Percentiles rank a stretch among this genome's conserved stretches.
Conservation (phyloP, 2,329 filamentous ascomycete genomes). For the Botrytis elliptica region DNA sequence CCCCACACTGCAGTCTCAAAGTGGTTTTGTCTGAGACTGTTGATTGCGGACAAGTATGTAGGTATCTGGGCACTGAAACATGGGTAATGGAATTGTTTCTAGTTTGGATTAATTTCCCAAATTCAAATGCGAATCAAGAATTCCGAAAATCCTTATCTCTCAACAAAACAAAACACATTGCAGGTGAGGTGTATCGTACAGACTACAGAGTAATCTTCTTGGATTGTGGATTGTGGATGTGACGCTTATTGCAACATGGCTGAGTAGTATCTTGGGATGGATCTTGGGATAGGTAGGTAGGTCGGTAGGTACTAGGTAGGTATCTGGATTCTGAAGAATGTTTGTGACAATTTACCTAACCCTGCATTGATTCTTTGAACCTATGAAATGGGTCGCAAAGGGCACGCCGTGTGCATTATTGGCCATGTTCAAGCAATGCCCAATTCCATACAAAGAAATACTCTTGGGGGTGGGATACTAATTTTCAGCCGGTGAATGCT, state of each 20-base stretch:
- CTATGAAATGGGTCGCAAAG: neutral
- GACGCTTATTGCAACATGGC: constrained; percentile 2
- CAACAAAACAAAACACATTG: neutral
- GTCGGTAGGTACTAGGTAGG: too few species aligned
- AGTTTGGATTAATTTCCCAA: too few species aligned
- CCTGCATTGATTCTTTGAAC: neutral
- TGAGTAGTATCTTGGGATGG: neutral
- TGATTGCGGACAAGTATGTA: neutral
- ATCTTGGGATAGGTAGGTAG: too few species aligned
- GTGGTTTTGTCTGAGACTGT: constrained; percentile 3
- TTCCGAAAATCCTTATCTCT: neutral
- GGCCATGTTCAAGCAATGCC: neutral
- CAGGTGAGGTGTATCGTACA: too few species aligned
- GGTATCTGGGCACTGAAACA: constrained; percentile 2
- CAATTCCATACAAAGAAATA: neutral
- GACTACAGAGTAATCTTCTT: neutral
- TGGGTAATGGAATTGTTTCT: neutral
- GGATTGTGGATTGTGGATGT: constrained; percentile 14
- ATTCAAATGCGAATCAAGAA: neutral
- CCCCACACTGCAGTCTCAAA: neutral
- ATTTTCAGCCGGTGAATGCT: neutral
- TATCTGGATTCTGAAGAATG: neutral
- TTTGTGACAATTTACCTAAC: neutral
- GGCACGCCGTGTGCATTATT: constrained; percentile 7
- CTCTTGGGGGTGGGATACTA: neutral